These are phyloP conservation scores for Aspergillus pseudotamarii DNA, from an alignment of 2,329 filamentous ascomycete species.

Conservation along the genomic window DNA sequence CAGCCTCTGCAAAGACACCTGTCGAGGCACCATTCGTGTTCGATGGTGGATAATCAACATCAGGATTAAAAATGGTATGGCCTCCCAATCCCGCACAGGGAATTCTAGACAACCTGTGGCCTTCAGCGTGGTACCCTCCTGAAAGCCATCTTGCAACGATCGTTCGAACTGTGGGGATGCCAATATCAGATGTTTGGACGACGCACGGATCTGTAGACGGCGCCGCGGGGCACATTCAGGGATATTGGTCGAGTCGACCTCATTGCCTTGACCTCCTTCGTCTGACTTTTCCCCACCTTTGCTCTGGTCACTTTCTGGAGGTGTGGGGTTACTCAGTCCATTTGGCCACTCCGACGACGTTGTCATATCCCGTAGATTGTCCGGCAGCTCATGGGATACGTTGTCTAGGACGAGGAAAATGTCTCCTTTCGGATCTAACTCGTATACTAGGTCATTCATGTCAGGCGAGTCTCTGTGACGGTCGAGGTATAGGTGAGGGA, in stretches of 20 bases:
- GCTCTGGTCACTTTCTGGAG: not conserved
- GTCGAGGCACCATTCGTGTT: not conserved
- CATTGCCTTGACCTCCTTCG: too few species aligned
- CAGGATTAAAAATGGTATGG: not conserved
- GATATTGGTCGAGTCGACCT: too few species aligned
- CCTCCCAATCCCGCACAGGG: not conserved
- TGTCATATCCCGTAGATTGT: not conserved
- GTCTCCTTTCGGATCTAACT: not conserved
- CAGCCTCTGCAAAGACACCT: fast-evolving
- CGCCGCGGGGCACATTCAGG: not conserved
- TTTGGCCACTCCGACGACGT: not conserved
- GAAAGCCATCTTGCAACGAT: not conserved
- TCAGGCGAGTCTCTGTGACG: not conserved
- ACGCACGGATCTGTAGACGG: not conserved
- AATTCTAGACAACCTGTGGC: not conserved
- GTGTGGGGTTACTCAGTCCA: not conserved
- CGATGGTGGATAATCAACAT: not conserved
- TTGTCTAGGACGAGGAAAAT: not conserved
- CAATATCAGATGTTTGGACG: not conserved
- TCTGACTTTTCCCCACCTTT: fast-evolving
- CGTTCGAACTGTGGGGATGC: not conserved
- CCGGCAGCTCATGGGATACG: not conserved
- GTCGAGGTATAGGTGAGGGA: too few species aligned
- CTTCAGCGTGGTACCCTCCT: not conserved
- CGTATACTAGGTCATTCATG: not conserved